Base-by-base conservation (phyloP, 345 rosid genomes). In the Anacardium occidentale region DNA sequence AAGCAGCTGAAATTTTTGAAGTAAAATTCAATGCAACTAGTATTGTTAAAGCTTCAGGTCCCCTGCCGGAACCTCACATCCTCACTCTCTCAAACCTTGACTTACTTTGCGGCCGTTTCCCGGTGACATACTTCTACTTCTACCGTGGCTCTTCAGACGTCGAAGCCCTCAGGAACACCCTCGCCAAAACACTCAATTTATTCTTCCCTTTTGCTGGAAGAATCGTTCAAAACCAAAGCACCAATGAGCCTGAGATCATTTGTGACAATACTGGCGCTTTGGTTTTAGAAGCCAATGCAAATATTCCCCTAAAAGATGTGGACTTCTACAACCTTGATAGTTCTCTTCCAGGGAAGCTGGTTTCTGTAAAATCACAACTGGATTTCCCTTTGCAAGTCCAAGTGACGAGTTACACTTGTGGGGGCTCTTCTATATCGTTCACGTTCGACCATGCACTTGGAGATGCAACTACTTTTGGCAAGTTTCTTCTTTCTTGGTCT, bases 381-480 rank as follows among this genome's bases (percentile, higher is more conserved):
- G 81, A 83, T 72, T 85, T 87, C 51, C 84, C 90, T 6, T 37
- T 84, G 44, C 94, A 91, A 78, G 80, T 88, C 62, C 96, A 93
- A 76, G 88, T 76, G 2, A 91, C 91, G 13, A 50, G 45, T 45
- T 91, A 77, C 70, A 55, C 74, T 37, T 91, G 97, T 12, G 94
- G 98, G 62, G 88, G 97, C 69, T 72, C 86, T 70, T 89, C 94
- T 1, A 7, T 90, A 58, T 79, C 97, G 9, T 87, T 90, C 83
- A 88, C 92, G 60, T 93, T 93, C 44, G 93, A 93, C 73, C 97
- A 93, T 70, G 95, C 93, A 51, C 88, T 93, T 12, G 96, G 98
- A 1, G 97, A 93, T 29, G 97, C 94, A 10, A 81, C 75, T 74
- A 75, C 98, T 62, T 90, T 93, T 12, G 83, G 86, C 2, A 87